Conservation (phyloP, 768 basidiomycete genomes). For the Lactifluus rugatus region DNA sequence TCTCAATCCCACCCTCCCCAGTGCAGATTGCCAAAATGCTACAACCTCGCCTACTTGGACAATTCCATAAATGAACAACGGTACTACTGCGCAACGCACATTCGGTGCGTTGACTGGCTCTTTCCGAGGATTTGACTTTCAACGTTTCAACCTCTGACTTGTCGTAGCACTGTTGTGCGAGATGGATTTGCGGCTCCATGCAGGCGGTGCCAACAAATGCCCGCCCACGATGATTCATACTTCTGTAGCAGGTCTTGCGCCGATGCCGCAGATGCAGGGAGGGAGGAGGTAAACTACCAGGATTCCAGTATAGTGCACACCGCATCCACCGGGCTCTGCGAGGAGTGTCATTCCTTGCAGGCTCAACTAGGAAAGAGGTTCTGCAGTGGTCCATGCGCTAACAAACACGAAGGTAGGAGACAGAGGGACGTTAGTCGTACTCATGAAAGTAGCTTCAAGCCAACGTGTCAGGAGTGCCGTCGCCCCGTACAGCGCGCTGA, state of each 20-base stretch:
- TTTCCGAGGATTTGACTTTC: neutral
- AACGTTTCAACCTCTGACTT: neutral
- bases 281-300: neutral
- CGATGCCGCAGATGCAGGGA: too few species aligned
- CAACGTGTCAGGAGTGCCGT: conserved; percentile 5
- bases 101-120: neutral
- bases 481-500: neutral
- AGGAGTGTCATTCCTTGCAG: neutral
- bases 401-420: neutral
- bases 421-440: neutral
- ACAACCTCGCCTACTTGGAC: neutral
- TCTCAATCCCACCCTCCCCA: neutral
- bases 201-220: neutral
- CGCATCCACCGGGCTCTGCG: neutral
- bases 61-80: neutral
- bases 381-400: neutral
- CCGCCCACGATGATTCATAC: neutral
- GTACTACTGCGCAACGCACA: neutral
- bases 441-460: neutral
- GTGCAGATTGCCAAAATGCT: neutral
- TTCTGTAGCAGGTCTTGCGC: conserved; percentile 3
- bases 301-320: neutral
- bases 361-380: neutral
- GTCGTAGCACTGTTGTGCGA: neutral
- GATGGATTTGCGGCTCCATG: neutral